phyloP scores from a whole-genome alignment of 306 rosid species.

The Acacia acuminata region DNA sequence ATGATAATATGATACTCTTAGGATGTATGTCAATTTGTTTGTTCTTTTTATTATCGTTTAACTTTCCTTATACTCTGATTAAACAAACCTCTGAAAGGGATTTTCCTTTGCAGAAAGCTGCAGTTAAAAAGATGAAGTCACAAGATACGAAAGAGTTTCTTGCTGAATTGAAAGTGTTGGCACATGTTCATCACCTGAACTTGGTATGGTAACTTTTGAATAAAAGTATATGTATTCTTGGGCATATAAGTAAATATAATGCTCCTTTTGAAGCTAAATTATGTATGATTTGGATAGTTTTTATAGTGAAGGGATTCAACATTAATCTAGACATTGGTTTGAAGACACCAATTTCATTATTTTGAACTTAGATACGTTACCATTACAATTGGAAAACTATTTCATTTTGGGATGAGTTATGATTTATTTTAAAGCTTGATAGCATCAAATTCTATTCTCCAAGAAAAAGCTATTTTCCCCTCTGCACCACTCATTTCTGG shows the following conservation, averaged over 20 bases:
- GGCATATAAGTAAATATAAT: neutral
- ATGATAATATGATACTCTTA: neutral
- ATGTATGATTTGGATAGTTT: neutral
- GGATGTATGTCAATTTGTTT: neutral
- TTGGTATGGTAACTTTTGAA: constrained; percentile 53
- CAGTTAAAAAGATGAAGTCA: constrained; percentile 87
- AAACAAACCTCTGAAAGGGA: constrained; percentile 1
- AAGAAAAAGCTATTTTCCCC: neutral
- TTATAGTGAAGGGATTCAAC: neutral
- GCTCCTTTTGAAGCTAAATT: neutral
- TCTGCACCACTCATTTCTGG: neutral
- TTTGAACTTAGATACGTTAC: neutral
- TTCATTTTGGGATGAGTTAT: neutral
- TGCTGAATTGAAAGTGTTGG: constrained; percentile 81
- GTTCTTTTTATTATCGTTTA: neutral
- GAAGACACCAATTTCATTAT: neutral
- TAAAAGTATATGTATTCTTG: neutral
- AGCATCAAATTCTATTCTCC: neutral
- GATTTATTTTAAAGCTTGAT: neutral
- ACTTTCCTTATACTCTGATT: constrained; percentile 9
- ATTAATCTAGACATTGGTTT: neutral
- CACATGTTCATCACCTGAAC: constrained; percentile 88
- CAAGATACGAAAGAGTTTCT: constrained; percentile 79
- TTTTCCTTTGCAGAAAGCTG: constrained; percentile 63
- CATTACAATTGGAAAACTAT: neutral